Evolutionary conservation across 177 flowering plant genomes (phyloP).

Genomic region (Vitis hybrid): DNA sequence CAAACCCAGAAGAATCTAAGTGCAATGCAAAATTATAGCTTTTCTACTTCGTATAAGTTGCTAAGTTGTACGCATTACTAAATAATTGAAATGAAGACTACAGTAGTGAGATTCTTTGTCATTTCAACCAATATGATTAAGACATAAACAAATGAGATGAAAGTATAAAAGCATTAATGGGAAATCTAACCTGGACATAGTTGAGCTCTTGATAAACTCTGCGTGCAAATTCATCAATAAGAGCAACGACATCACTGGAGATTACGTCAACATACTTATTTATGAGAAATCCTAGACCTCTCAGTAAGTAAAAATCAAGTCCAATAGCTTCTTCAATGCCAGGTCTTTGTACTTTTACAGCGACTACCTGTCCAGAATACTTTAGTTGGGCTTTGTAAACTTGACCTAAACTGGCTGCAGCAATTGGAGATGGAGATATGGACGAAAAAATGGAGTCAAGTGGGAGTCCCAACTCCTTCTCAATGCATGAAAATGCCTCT

Average conservation of each 20-base stretch:
- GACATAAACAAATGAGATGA: neutral
- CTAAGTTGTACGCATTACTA: too few species aligned
- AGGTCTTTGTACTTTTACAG: slow-evolving; percentile 97
- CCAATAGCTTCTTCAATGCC: slow-evolving; percentile 94
- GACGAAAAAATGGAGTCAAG: slow-evolving; percentile 76
- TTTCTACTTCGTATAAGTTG: neutral
- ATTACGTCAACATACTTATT: slow-evolving; percentile 81
- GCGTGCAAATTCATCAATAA: slow-evolving; percentile 91
- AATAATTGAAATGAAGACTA: neutral
- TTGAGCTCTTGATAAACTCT: slow-evolving; percentile 98
- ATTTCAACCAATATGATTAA: neutral
- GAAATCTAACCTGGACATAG: slow-evolving; percentile 82
- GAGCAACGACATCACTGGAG: slow-evolving; percentile 87
- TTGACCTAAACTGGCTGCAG: slow-evolving; percentile 98
- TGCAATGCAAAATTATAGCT: neutral
- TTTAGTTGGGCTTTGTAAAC: slow-evolving; percentile 88
- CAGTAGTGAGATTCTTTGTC: neutral
- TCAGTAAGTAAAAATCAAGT: slow-evolving; percentile 82
- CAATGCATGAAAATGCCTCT: slow-evolving; percentile 89
- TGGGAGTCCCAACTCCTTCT: slow-evolving; percentile 70
- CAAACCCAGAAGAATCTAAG: slow-evolving; percentile 32
- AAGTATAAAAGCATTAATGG: neutral
- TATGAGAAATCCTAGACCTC: slow-evolving; percentile 74
- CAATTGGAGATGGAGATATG: slow-evolving; percentile 86
- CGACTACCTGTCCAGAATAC: slow-evolving; percentile 77